phyloP scores from a whole-genome alignment of 495 filamentous ascomycete genomes.

The Neurospora sp. region DNA sequence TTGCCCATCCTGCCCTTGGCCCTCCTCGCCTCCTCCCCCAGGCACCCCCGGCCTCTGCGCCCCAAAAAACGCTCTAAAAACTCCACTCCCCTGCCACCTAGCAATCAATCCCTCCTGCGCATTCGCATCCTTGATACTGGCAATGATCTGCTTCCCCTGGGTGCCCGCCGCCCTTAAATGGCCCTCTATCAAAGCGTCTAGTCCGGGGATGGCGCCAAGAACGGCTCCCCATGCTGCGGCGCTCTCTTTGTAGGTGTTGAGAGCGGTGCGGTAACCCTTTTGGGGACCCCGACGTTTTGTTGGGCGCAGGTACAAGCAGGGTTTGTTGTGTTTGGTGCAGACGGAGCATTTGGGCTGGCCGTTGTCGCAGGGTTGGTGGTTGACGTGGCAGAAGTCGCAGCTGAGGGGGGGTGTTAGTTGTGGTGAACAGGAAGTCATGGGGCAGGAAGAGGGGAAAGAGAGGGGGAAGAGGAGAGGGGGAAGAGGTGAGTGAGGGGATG shows the following conservation, averaged over 20 bases:
- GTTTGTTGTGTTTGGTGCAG: constrained; percentile 27
- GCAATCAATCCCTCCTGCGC: constrained; percentile 24
- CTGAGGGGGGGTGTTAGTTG: constrained; percentile 8
- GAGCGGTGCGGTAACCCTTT: constrained; percentile 27
- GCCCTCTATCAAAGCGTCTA: constrained; percentile 26
- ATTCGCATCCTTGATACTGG: constrained; percentile 24
- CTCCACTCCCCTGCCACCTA: constrained; percentile 24
- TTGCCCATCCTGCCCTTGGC: too few relatives aligned
- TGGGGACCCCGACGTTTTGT: constrained; percentile 28
- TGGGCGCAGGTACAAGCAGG: constrained; percentile 25
- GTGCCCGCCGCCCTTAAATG: constrained; percentile 12
- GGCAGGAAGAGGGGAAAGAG: not conserved
- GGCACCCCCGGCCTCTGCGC: not conserved
- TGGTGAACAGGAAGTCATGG: not conserved
- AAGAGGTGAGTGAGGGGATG: not conserved
- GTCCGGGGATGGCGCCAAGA: constrained; percentile 23
- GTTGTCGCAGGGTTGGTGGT: constrained; percentile 31
- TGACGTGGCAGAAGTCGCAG: constrained; percentile 30
- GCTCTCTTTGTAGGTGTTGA: constrained; percentile 31
- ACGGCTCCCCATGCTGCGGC: constrained; percentile 30
- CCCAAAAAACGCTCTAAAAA: constrained; percentile 26
- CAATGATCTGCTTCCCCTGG: constrained; percentile 15
- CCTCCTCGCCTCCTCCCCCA: not conserved
- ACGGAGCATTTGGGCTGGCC: constrained; percentile 26
- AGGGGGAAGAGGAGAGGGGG: not conserved